A percentile compares a stretch with the other conserved stretches of the same genome.
Conservation (phyloP, 1,139 yeast genomes). For the Pichia sp. region DNA sequence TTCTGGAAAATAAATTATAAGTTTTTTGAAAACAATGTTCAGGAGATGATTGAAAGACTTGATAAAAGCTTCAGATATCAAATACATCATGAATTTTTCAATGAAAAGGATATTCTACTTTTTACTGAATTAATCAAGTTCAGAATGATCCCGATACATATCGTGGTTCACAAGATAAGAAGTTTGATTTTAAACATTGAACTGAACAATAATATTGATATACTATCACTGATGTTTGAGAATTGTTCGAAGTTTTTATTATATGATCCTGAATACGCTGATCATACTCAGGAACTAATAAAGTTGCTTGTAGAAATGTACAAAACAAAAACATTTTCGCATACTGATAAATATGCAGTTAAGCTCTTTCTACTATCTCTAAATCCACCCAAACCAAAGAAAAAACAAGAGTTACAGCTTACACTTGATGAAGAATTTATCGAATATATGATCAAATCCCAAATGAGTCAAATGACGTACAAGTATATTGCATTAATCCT, state of each 20-base stretch:
- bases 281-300: conserved; percentile 58
- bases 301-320: conserved; percentile 46
- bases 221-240: conserved; percentile 61
- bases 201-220: conserved; percentile 54
- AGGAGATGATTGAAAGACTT: conserved; percentile 47
- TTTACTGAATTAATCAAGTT: conserved; percentile 75
- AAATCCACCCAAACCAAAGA: conserved; percentile 46
- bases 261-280: conserved; percentile 52
- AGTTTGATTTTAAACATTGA: conserved; percentile 44
- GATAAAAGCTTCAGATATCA: conserved; percentile 59
- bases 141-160: conserved; percentile 61
- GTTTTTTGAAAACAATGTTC: conserved; percentile 45
- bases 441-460: conserved; percentile 42
- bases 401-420: conserved; percentile 20
- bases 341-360: conserved; percentile 53
- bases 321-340: conserved; percentile 42
- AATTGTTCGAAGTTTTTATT: conserved; percentile 64
- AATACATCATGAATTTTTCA: conserved; percentile 44
- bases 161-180: conserved; percentile 65
- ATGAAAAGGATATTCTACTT: conserved; percentile 52
- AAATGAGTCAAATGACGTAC: conserved; percentile 37
- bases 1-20: conserved; percentile 56
- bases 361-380: conserved; percentile 52
- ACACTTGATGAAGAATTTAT: conserved; percentile 45
- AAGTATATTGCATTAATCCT: conserved; percentile 36